Base-by-base conservation (phyloP, 2,329 filamentous ascomycete genomes). In the Talaromyces sp. region DNA sequence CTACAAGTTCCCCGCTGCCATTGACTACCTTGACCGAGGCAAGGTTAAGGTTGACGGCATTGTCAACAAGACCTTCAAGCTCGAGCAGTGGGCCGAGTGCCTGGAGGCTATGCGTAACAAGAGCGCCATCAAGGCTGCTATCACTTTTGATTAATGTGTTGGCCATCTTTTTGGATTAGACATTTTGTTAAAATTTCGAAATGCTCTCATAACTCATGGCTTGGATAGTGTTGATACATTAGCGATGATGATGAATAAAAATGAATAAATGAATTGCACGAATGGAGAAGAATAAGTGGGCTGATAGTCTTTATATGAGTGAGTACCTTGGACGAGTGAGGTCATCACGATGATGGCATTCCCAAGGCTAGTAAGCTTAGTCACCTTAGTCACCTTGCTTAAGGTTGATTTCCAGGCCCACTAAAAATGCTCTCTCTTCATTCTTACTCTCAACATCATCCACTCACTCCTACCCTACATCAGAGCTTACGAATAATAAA, bases 51-150 rank as follows among this genome's bases (percentile, higher is more conserved):
- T 88, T 53, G 76, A 80, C 54, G 86, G 87, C 3, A 88, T 90
- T 56, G 86, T 89, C 63, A 88, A 89, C 75, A 89, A 88, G 77
- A 82, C 80, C 5, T 90, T 85, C 76, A 85, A 81, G 74, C 77
- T 89, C n/a, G 86, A 90, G 68, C 80, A 89, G 69, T 89, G 85
- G 81, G 83, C 77, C 46, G 84, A 88, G 69, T 87, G 85, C 61
- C 75, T 90, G 63, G 83, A 89, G 70, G 81, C 83, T 58, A 89
- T 90, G 78, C 83, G 80, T 67, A 85, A 88, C 75, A 89, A 89
- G 79, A 82, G 77, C 55, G 86, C 86, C 60, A 88, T 90, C 69
- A 90, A 90, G 78, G 86, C 86, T 54, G 85, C 84, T 15, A 89
- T 90, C 70, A 81, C 84, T 48, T 89, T 88, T 66, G 85, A 89